These are phyloP conservation scores for Xylaria sp. DNA, from an alignment of 2,329 filamentous ascomycete genomes.

Conservation along the genomic window DNA sequence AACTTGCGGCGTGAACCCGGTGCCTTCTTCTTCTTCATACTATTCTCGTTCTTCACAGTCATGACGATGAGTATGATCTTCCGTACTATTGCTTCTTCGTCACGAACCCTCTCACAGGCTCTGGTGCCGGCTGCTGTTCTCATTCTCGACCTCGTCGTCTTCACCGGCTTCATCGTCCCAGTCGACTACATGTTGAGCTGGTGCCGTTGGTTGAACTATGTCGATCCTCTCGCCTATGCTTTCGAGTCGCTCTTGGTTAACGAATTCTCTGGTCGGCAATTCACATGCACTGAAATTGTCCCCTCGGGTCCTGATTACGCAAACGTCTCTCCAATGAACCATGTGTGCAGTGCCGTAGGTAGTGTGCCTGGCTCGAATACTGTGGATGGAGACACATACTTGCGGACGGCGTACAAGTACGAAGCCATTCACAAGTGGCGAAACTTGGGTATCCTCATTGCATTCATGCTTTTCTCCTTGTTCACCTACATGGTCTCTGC, in stretches of 20 bases:
- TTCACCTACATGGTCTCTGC: slow-evolving; percentile 70
- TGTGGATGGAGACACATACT: slow-evolving; percentile 69
- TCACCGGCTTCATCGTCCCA: slow-evolving; percentile 75
- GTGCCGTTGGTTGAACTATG: slow-evolving; percentile 85
- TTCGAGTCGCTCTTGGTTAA: slow-evolving; percentile 87
- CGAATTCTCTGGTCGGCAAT: slow-evolving; percentile 77
- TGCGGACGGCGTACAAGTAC: slow-evolving; percentile 66
- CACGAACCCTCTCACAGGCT: slow-evolving; percentile 73
- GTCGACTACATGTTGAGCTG: slow-evolving; percentile 78
- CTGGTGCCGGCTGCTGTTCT: slow-evolving; percentile 69
- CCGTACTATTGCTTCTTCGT: slow-evolving; percentile 80
- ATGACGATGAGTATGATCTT: slow-evolving; percentile 89
- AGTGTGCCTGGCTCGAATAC: slow-evolving; percentile 60
- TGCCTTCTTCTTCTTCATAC: slow-evolving; percentile 85
- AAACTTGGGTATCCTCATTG: slow-evolving; percentile 76
- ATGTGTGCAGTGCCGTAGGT: slow-evolving; percentile 69
- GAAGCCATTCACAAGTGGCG: slow-evolving; percentile 70
- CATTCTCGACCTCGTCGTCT: slow-evolving; percentile 74
- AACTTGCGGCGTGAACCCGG: slow-evolving; percentile 78
- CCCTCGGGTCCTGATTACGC: slow-evolving; percentile 54
- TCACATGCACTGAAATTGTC: slow-evolving; percentile 59
- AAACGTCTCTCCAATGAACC: slow-evolving; percentile 51
- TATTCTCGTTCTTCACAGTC: slow-evolving; percentile 78
- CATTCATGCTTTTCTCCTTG: slow-evolving; percentile 71
- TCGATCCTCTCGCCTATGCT: slow-evolving; percentile 81